Evolutionary conservation across 345 rosid species (phyloP), one percentile per base, ranked within the genome.

Genomic region (Populus davidiana): DNA sequence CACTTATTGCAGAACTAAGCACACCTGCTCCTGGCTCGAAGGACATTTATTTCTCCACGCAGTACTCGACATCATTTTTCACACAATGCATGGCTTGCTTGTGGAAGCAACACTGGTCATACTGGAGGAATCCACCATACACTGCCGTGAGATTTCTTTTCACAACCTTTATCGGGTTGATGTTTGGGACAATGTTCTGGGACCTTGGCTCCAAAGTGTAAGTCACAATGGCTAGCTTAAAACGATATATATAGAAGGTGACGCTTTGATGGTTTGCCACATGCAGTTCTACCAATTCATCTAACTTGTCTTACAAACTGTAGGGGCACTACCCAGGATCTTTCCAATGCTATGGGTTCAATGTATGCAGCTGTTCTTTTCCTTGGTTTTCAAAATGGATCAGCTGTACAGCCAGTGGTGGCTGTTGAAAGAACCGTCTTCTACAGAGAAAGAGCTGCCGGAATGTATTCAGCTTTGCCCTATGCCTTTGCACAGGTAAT

Each of bases 401-500:
- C 66, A 0, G 69, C 91, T 8, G 92, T 94, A 27, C 97, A 91
- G 73, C 90, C 97, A 0, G 88, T 91, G n/a, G 97, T 91, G 67
- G 74, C 91, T 5, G 82, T 92, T 2, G 98, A 92, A 72, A 82
- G 97, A 36, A 91, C 91, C 2, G 93, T 92, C 36, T 94, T 91
- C 67, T 94, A 92, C 72, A 79, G 97, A 71, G 98, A 94, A 72
- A 82, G 85, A 79, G 97, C 94, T 17, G 93, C 95, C 0, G 92
- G 98, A 77, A 93, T 93, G 96, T 93, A 91, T 69, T 91, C 98
- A 2, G 87, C 90, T 67, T 72, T 88, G 85, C 91, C 97, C 6
- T 92, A 91, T 69, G 98, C 97, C 72, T 88, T 90, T 74, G 80
- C 92, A 74, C 97, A 94, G 89, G 81, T 81, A 69, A 70, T 1